phyloP scores from a whole-genome alignment of 768 basidiomycete genomes.

The Gymnopilus junonius region DNA sequence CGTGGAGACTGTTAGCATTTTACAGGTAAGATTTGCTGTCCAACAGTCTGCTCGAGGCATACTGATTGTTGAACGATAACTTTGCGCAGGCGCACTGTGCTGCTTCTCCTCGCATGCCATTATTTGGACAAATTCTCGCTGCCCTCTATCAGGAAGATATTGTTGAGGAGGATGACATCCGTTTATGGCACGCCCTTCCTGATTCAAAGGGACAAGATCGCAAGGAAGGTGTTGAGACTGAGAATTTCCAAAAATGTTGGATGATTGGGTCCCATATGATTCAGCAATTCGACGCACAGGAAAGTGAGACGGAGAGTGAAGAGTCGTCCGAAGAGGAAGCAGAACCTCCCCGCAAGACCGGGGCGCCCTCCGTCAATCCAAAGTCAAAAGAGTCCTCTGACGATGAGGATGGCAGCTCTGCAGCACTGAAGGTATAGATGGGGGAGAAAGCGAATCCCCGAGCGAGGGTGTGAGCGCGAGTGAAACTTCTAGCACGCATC shows the following conservation, averaged over 20 bases:
- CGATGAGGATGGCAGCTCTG: conserved; percentile 2
- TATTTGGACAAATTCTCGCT: conserved; percentile 87
- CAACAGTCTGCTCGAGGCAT: not conserved
- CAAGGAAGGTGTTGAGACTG: conserved; percentile 37
- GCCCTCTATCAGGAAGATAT: conserved; percentile 92
- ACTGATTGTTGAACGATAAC: not conserved
- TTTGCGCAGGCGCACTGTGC: conserved; percentile 64
- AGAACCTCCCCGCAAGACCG: not conserved
- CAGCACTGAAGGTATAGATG: conserved; percentile 23
- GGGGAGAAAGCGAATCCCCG: conserved; percentile 24
- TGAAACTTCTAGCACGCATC: conserved; percentile 23
- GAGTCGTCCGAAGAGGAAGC: conserved; percentile 21
- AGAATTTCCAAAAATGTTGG: conserved; percentile 73
- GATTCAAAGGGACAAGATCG: conserved; percentile 46
- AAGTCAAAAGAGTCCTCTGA: not conserved
- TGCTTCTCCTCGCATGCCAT: conserved; percentile 58
- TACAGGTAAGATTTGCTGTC: conserved; percentile 61
- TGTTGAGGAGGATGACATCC: conserved; percentile 87
- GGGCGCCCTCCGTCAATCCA: not conserved
- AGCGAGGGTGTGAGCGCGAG: conserved; percentile 28
- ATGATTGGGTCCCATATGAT: conserved; percentile 74
- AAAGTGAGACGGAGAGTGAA: conserved; percentile 35
- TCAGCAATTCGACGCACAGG: conserved; percentile 81
- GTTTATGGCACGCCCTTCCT: conserved; percentile 77
- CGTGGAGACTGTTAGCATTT: conserved; percentile 74